Evolutionary conservation across 352 stramenopile genomes (phyloP).

Genomic region (Phytophthora parvispora): DNA sequence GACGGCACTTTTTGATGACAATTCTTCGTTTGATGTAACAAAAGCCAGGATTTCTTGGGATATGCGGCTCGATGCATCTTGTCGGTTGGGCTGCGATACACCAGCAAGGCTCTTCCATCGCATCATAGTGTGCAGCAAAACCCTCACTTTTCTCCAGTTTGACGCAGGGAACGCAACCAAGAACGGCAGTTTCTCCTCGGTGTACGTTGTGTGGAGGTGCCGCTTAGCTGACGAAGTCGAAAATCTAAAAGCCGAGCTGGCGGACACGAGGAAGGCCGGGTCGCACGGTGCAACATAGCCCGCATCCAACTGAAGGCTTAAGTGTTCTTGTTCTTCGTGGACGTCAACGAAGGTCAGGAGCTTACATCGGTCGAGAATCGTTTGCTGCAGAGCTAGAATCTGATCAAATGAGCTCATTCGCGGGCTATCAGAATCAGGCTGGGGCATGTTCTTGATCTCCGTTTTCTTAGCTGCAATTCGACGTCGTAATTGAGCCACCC

Average conservation of each 20-base stretch:
- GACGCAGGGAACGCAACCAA: slow-evolving; percentile 53
- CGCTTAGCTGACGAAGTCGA: slow-evolving; percentile 23
- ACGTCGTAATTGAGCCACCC: slow-evolving; percentile 62
- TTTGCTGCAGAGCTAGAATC: slow-evolving; percentile 34
- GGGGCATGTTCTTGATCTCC: slow-evolving; percentile 42
- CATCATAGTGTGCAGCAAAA: slow-evolving; percentile 44
- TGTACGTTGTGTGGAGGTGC: slow-evolving; percentile 44
- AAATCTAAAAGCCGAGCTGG: slow-evolving; percentile 18
- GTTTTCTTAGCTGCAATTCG: slow-evolving; percentile 54
- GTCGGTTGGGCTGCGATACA: not conserved
- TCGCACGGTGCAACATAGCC: slow-evolving; percentile 47
- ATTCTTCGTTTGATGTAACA: slow-evolving; percentile 36
- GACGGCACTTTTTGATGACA: slow-evolving; percentile 35
- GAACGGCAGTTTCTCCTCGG: slow-evolving; percentile 39
- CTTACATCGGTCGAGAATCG: slow-evolving; percentile 53
- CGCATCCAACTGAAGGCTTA: slow-evolving; percentile 34
- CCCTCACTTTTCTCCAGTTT: slow-evolving; percentile 55
- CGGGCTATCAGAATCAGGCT: not conserved
- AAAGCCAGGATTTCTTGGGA: slow-evolving; percentile 44
- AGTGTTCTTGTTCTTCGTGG: slow-evolving; percentile 42
- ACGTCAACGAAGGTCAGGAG: slow-evolving; percentile 46
- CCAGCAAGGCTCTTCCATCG: slow-evolving; percentile 44
- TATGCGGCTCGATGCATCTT: slow-evolving; percentile 1
- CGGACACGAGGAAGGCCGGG: slow-evolving; percentile 31
- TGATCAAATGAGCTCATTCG: slow-evolving; percentile 9